phyloP scores from a whole-genome alignment of 2,329 filamentous ascomycete genomes.

The Nemania abortiva region DNA sequence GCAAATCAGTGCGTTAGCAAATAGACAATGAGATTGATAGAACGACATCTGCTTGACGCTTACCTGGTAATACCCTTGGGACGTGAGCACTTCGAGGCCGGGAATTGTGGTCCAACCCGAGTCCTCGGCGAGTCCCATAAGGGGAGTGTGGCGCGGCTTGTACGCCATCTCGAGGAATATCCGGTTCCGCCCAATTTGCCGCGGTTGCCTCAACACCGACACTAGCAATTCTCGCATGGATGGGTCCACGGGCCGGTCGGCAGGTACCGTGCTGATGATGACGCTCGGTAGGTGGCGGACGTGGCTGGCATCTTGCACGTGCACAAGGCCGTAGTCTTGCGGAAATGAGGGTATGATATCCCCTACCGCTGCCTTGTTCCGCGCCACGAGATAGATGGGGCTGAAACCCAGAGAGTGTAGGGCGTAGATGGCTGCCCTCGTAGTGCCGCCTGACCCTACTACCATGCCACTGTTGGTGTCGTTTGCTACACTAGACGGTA shows the following conservation, averaged over 20 bases:
- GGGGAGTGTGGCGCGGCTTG: conserved; percentile 82
- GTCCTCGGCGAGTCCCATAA: conserved; percentile 86
- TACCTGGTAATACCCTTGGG: conserved; percentile 91
- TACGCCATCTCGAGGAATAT: conserved; percentile 96
- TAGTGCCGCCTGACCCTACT: conserved; percentile 91
- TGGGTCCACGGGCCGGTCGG: conserved; percentile 83
- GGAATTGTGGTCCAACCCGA: conserved; percentile 86
- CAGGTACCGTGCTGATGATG: conserved; percentile 91
- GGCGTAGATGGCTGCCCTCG: conserved; percentile 90
- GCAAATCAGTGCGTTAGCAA: conserved; percentile 30
- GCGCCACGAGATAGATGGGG: conserved; percentile 88
- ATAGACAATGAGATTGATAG: not conserved
- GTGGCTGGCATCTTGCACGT: conserved; percentile 64
- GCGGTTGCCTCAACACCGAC: conserved; percentile 60
- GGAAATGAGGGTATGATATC: conserved; percentile 80
- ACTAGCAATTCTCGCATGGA: conserved; percentile 74
- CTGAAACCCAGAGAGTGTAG: conserved; percentile 84
- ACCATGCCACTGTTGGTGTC: conserved; percentile 74
- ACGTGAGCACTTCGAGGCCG: conserved; percentile 88
- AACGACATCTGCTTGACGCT: conserved; percentile 46
- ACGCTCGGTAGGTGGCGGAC: conserved; percentile 70
- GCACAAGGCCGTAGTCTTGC: conserved; percentile 74
- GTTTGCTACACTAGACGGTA: conserved; percentile 49
- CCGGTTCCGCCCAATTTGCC: conserved; percentile 56
- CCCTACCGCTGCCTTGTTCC: conserved; percentile 76